Percentiles rank a stretch among this genome's conserved stretches.
These are phyloP conservation scores for Persicaria tinctoria DNA, from an alignment of 148 eudicot species.

Conservation along the genomic window DNA sequence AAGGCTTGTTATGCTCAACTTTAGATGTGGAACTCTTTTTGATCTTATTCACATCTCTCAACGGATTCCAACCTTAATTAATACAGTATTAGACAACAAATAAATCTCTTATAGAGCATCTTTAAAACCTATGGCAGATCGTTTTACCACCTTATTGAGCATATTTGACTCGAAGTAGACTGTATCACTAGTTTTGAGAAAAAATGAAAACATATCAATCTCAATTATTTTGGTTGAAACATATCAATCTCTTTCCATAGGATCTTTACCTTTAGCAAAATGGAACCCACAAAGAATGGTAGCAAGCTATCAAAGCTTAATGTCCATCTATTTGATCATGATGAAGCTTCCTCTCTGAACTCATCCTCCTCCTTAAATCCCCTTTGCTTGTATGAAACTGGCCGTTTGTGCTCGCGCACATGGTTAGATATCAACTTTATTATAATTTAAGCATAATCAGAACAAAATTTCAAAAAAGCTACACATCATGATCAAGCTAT, in stretches of 20 bases:
- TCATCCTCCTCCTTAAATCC: background rate
- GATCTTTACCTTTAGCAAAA: slow-evolving; percentile 6
- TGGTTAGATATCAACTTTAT: background rate
- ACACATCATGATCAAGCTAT: slow-evolving; percentile 3
- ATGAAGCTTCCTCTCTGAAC: slow-evolving; percentile 9
- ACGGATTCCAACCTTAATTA: no score
- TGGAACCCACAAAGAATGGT: slow-evolving; percentile 10
- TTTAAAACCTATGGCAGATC: no score
- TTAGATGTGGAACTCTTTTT: no score
- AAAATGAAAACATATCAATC: no score
- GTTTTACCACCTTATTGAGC: no score
- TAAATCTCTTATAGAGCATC: no score
- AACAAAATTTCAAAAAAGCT: slow-evolving; percentile 1
- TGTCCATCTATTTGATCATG: no score
- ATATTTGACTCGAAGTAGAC: no score
- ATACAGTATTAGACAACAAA: no score
- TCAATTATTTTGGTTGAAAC: background rate
- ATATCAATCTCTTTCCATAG: background rate
- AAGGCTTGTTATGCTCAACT: no score
- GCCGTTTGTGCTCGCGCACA: background rate
- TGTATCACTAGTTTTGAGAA: no score
- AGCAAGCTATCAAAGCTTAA: background rate
- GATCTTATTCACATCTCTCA: no score
- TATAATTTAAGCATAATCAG: background rate
- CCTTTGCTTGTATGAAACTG: slow-evolving; percentile 1